Evolutionary conservation across 2,329 filamentous ascomycete genomes (phyloP), one percentile per base, ranked within the genome.

Genomic region (Fusarium sp.): DNA sequence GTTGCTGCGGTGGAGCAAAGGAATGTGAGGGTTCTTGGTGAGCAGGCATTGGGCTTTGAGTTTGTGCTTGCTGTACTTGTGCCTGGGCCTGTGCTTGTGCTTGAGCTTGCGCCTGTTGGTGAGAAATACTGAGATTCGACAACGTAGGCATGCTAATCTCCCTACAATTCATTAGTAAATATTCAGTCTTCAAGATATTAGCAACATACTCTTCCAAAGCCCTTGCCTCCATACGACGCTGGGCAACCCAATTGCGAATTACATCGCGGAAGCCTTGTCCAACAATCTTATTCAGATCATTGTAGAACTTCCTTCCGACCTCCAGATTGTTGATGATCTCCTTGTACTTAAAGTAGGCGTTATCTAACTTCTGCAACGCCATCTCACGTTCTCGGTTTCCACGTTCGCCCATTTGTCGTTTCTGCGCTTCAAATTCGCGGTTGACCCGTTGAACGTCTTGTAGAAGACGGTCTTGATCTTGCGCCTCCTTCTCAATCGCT

Each of bases 281-380:
- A 1, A 97, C 92, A 67, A 98, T 94, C 79, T 91, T 93, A 48
- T 92, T 93, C 7, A 99, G 85, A 76, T 98, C 94, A 73, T 99
- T 99, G 83, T 98, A 99, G 78, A 99, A 99, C 78, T 96, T 98
- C 55, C 95, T 86, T 1, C 93, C 96, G 0, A 92, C 93, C 70
- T 98, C 95, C 4, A 98, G 85, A 76, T 98, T 97, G 70, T 89
- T 93, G 60, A 97, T 89, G 59, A 98, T 93, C 78, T 99, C 95
- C 81, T 97, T 97, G 83, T 98, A 98, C 81, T 95, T 97, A 79
- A 94, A 90, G 78, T 97, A 98, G 1, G 93, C 95, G 69, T 92
- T 94, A 79, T 98, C 95, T 12, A 99, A 84, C 66, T 88, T 89
- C 79, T 99, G 96, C 50, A 99, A 81, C 0, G 93, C 94, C 71